Percentiles rank a stretch among this genome's conserved stretches.
Evolutionary conservation across 768 basidiomycete genomes (phyloP).

Genomic region (Russula foetens): DNA sequence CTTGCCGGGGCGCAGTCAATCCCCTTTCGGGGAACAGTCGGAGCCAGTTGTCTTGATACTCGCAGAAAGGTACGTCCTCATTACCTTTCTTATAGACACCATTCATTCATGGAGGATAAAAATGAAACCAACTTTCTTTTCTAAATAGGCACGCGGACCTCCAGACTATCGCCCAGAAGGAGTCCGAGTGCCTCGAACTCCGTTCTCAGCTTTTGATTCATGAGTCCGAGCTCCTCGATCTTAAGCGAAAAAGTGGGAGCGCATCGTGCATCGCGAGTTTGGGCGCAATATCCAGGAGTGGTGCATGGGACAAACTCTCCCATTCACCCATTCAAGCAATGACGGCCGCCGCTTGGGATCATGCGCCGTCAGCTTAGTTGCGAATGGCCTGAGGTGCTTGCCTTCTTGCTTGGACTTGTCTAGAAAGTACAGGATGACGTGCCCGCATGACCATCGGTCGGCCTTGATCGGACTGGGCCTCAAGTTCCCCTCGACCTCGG

Average conservation of each 20-base stretch:
- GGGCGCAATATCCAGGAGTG: conserved; percentile 23
- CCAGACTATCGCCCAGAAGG: conserved; percentile 82
- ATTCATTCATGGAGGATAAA: neutral
- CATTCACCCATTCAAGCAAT: too few relatives aligned
- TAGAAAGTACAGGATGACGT: too few relatives aligned
- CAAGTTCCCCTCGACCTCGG: too few relatives aligned
- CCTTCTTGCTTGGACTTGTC: too few relatives aligned
- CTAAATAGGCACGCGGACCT: conserved; percentile 63
- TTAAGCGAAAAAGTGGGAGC: conserved; percentile 83
- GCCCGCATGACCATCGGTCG: too few relatives aligned
- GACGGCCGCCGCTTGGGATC: too few relatives aligned
- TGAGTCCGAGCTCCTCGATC: conserved; percentile 62
- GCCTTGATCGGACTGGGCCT: too few relatives aligned
- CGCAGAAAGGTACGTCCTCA: conserved; percentile 55
- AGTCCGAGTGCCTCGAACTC: conserved; percentile 74
- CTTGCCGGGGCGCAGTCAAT: conserved; percentile 25
- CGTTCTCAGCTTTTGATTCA: conserved; percentile 64
- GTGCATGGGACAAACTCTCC: too few relatives aligned
- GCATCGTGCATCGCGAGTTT: conserved; percentile 62
- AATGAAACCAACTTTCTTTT: neutral
- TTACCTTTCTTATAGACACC: neutral
- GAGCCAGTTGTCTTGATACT: conserved; percentile 48
- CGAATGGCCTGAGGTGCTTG: too few relatives aligned
- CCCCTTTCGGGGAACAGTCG: conserved; percentile 13
- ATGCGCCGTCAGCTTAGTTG: too few relatives aligned